phyloP scores from a whole-genome alignment of 306 rosid species.

The cucumber (Cucumis sativus) region DNA sequence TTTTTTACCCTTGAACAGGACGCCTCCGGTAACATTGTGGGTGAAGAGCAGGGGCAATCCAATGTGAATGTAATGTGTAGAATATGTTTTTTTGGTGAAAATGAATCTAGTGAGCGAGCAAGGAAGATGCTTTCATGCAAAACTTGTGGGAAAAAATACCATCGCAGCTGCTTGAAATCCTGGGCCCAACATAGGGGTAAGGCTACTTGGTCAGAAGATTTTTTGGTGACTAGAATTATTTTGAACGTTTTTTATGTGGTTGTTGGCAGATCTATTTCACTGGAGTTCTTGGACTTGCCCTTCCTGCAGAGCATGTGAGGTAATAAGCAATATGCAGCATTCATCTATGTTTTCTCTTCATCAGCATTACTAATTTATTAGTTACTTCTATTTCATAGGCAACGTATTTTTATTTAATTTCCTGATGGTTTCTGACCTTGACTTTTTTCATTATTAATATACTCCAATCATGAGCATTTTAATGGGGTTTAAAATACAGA shows the following conservation, averaged over 20 bases:
- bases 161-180: conserved; percentile 77
- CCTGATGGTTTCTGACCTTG: background rate
- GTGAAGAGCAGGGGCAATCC: conserved; percentile 67
- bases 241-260: background rate
- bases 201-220: background rate
- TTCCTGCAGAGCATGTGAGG: conserved; percentile 51
- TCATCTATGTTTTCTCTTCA: background rate
- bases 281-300: conserved; percentile 66
- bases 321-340: conserved; percentile 9
- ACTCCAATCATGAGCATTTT: background rate
- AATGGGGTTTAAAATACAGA: background rate
- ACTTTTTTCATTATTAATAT: background rate
- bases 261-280: conserved; percentile 38
- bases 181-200: conserved; percentile 95
- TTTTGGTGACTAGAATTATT: background rate
- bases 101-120: conserved; percentile 77
- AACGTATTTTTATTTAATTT: background rate
- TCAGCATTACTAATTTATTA: background rate
- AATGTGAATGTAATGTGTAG: conserved; percentile 76
- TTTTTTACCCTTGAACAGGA: conserved; percentile 32
- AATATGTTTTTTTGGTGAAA: conserved; percentile 82
- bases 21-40: conserved; percentile 30
- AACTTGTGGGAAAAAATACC: conserved; percentile 88
- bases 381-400: background rate
- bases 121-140: conserved; percentile 91